Evolutionary conservation across 2,329 filamentous ascomycete genomes (phyloP).

Genomic region (Epichloe glyceriae): DNA sequence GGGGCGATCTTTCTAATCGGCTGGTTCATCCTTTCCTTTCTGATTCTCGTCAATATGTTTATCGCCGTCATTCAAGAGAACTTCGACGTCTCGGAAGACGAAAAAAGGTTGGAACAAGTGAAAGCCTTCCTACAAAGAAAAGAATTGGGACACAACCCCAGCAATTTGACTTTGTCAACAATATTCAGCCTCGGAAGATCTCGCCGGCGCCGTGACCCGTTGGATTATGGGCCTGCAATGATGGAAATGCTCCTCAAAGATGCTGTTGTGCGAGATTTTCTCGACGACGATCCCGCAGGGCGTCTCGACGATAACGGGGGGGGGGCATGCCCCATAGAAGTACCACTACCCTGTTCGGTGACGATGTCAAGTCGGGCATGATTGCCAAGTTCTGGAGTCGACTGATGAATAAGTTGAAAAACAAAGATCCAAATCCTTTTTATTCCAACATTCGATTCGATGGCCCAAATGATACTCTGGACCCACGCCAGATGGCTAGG

Average conservation of each 20-base stretch:
- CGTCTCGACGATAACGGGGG: conserved; percentile 18
- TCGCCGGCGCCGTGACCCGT: conserved; percentile 57
- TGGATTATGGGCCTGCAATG: conserved; percentile 83
- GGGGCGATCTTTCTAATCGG: conserved; percentile 80
- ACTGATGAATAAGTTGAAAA: conserved; percentile 40
- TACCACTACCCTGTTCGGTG: conserved; percentile 21
- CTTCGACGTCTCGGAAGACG: conserved; percentile 96
- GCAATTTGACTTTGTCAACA: conserved; percentile 64
- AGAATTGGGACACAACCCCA: conserved; percentile 59
- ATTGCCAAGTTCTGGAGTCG: conserved; percentile 50
- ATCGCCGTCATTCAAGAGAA: conserved; percentile 99
- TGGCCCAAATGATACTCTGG: conserved; percentile 61
- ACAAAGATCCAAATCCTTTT: conserved; percentile 83
- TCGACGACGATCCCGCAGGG: conserved; percentile 55
- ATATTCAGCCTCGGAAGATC: conserved; percentile 53
- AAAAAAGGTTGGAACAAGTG: conserved; percentile 93
- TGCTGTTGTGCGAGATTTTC: conserved; percentile 85
- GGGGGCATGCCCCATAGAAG: conserved; percentile 19
- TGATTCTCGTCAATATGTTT: conserved; percentile 98
- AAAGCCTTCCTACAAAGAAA: conserved; percentile 88
- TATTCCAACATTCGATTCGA: conserved; percentile 66
- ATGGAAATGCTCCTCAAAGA: conserved; percentile 96
- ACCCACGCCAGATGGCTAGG: conserved; percentile 77
- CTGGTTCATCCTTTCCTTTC: conserved; percentile 92
- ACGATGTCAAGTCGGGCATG: conserved; percentile 41